Evolutionary conservation across 2,329 filamentous ascomycete species (phyloP), one percentile per base, ranked within the genome.

Genomic region (Ophiostoma tasmaniense): DNA sequence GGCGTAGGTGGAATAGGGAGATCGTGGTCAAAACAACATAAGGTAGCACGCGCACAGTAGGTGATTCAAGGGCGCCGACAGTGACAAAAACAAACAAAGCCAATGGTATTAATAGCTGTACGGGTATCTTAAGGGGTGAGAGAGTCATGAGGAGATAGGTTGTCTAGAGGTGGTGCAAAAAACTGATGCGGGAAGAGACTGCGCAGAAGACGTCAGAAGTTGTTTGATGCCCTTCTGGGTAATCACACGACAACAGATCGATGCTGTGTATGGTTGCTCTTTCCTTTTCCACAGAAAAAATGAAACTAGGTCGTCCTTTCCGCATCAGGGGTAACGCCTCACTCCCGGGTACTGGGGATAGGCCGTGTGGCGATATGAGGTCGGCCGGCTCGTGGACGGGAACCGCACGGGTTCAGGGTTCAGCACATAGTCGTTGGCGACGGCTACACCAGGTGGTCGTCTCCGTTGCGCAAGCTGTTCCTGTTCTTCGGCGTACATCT

Each of bases 351-450:
- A 39, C 61, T 70, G 69, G n/a, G 69, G 45, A 14, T 67, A 30
- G 1, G 45, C 33, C 7, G 69, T 59, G 14, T 71, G 69, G 30
- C 70, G 64, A 30, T 72, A 71, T 14, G 25, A 52, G 17, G 69
- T 22, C 20, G 30, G 67, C 3, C 66, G 62, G 7, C 52, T 39
- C 11, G 72, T 71, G 5, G 73, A 72, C 22, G 71, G 71, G 8
- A 73, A 68, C 6, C 68, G 67, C 39, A 68, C 62, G 25, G 71
- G 72, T 7, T 71, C 70, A 68, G 68, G 59, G 64, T 73, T 72
- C 5, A 73, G 64, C 8, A 69, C 70, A 17, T 61, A 71, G 20
- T 65, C 8, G 22, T 5, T 35, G 61, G 33, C 2, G 17, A n/a
- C 22, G 25, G 67, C 65, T 11, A 70, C 69, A 14, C 59, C 55